Evolutionary conservation across 1,284 basidiomycete species (phyloP).

Genomic region (Peniophora sp.): DNA sequence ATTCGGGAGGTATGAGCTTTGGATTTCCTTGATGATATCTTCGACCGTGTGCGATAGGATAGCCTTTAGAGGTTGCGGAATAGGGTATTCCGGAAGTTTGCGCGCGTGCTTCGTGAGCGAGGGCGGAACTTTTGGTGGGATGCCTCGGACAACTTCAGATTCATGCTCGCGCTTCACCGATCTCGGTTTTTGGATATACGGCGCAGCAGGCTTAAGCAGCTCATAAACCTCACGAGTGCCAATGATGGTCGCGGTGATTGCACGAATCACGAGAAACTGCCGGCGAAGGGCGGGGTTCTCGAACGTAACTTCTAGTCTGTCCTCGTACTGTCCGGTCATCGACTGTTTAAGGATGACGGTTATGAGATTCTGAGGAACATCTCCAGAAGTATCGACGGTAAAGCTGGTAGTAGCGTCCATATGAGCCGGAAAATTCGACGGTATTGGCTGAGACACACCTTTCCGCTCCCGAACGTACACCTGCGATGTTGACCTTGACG

Average conservation of each 20-base stretch:
- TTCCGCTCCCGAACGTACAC: slow-evolving; percentile 14
- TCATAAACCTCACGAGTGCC: slow-evolving; percentile 38
- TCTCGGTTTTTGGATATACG: slow-evolving; percentile 44
- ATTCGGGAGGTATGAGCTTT: slow-evolving; percentile 31
- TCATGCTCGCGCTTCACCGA: slow-evolving; percentile 23
- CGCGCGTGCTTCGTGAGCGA: slow-evolving; percentile 22
- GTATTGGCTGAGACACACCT: no score
- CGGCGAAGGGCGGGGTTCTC: slow-evolving; percentile 18
- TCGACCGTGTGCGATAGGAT: slow-evolving; percentile 8
- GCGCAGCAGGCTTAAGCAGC: slow-evolving; percentile 35
- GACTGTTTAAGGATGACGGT: slow-evolving; percentile 25
- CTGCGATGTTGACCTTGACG: slow-evolving; percentile 23
- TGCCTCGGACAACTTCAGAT: slow-evolving; percentile 34
- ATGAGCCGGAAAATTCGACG: no score
- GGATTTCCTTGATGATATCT: slow-evolving; percentile 8
- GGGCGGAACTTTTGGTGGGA: no score
- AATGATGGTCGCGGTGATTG: slow-evolving; percentile 20
- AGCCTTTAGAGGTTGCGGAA: slow-evolving; percentile 5
- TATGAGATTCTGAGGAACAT: slow-evolving; percentile 14
- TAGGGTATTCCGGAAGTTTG: slow-evolving; percentile 4
- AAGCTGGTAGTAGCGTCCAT: slow-evolving; percentile 24
- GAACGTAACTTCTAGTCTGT: slow-evolving; percentile 27
- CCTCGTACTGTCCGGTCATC: slow-evolving; percentile 39
- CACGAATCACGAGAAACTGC: slow-evolving; percentile 27
- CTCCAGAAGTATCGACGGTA: slow-evolving; percentile 16